Conservation (phyloP, 306 rosid species). For the Vigna mungo region DNA sequence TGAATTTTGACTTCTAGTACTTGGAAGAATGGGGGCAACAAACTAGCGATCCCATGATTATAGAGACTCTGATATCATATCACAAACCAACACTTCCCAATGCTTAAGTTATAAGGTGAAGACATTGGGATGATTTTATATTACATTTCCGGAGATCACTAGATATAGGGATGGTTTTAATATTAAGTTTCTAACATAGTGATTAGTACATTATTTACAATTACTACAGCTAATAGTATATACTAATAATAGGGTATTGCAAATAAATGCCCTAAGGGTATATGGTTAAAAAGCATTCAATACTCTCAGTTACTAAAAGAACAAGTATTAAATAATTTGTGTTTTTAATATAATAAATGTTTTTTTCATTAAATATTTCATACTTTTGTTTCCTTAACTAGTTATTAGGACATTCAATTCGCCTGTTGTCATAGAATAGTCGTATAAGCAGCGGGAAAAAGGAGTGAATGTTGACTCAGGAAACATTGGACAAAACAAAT, state of each 20-base stretch:
- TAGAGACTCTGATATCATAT: neutral
- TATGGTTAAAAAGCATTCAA: neutral
- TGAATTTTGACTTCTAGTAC: slow-evolving; percentile 17
- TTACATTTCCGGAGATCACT: neutral
- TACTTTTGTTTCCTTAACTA: neutral
- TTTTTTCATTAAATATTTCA: slow-evolving; percentile 8
- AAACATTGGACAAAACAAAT: neutral
- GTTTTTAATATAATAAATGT: neutral
- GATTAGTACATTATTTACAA: neutral
- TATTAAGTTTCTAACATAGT: neutral
- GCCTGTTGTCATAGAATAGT: neutral
- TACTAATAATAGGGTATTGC: neutral
- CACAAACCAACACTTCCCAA: neutral
- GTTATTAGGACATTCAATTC: neutral
- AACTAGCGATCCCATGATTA: neutral
- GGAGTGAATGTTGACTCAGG: neutral
- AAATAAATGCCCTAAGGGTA: neutral
- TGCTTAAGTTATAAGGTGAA: neutral
- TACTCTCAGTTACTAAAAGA: neutral
- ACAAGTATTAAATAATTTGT: neutral
- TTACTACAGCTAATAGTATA: neutral
- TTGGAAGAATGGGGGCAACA: slow-evolving; percentile 24
- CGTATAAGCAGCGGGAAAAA: slow-evolving; percentile 3
- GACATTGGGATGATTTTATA: neutral
- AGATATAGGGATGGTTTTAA: too few relatives aligned